Conservation (phyloP, 164 flowering plant species). For the Aristolochia contorta region DNA sequence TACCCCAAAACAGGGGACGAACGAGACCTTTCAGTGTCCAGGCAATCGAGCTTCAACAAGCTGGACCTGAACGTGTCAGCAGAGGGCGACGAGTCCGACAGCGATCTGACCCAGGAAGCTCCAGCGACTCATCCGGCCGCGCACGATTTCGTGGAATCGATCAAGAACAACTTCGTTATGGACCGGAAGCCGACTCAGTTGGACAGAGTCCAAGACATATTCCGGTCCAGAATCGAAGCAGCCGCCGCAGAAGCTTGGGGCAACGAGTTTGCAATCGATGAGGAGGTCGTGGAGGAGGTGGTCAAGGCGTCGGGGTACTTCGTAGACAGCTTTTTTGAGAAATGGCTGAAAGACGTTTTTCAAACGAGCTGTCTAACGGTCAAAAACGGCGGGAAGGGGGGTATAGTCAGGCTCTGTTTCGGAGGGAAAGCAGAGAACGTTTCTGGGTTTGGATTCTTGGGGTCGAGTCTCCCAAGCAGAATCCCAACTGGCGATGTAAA, state of each 20-base stretch:
- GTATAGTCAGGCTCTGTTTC: constrained; percentile 35
- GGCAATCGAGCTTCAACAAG: constrained; percentile 43
- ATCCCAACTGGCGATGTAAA: constrained; percentile 29
- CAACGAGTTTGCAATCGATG: constrained; percentile 33
- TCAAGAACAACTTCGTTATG: constrained; percentile 31
- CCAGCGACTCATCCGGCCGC: constrained; percentile 8
- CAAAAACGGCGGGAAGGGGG: constrained; percentile 33
- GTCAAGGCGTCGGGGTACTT: constrained; percentile 28
- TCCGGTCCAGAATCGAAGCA: constrained; percentile 30
- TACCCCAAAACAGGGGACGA: constrained; percentile 26
- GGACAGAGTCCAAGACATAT: constrained; percentile 19
- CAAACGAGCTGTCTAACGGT: constrained; percentile 45
- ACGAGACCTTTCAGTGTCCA: constrained; percentile 22
- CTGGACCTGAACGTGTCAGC: constrained; percentile 63
- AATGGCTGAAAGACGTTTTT: constrained; percentile 68
- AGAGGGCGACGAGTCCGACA: constrained; percentile 32
- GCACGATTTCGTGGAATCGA: constrained; percentile 30
- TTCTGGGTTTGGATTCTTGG: constrained; percentile 44
- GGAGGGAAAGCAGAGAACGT: constrained; percentile 28
- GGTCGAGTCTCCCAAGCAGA: constrained; percentile 57
- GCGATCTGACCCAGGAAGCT: constrained; percentile 34
- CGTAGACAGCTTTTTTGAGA: constrained; percentile 45
- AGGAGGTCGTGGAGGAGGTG: constrained; percentile 44
- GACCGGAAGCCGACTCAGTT: constrained; percentile 16
- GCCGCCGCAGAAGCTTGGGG: constrained; percentile 30